Evolutionary conservation across 768 basidiomycete species (phyloP).

Genomic region (Lactarius akahatsu): DNA sequence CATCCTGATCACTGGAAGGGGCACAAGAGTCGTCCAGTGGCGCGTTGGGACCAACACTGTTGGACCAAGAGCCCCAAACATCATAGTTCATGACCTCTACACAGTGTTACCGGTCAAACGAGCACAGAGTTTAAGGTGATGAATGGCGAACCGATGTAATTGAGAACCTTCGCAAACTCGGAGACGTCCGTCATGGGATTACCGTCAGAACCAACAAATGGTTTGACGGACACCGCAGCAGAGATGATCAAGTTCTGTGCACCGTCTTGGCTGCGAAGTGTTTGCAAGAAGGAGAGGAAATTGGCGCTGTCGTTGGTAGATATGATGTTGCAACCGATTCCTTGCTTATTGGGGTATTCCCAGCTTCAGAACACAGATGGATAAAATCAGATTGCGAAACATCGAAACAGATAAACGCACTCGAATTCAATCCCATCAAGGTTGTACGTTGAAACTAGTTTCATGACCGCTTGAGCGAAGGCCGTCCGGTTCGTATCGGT

Average conservation of each 20-base stretch:
- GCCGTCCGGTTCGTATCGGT: constrained; percentile 55
- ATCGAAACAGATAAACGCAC: constrained; percentile 24
- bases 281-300: constrained; percentile 71
- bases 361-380: constrained; percentile 52
- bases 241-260: constrained; percentile 58
- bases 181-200: constrained; percentile 67
- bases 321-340: constrained; percentile 69
- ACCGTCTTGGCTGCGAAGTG: constrained; percentile 57
- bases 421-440: constrained; percentile 57
- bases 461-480: constrained; percentile 60
- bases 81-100: constrained; percentile 67
- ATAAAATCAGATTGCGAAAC: background rate
- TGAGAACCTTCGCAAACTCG: constrained; percentile 66
- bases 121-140: background rate
- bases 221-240: constrained; percentile 48
- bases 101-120: background rate
- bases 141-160: constrained; percentile 46
- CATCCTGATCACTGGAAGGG: constrained; percentile 44
- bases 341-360: constrained; percentile 76
- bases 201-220: constrained; percentile 50
- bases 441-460: constrained; percentile 48
- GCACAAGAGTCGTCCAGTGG: constrained; percentile 81
- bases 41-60: constrained; percentile 77
- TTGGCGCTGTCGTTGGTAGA: constrained; percentile 63
- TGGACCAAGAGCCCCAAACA: constrained; percentile 52